phyloP scores from a whole-genome alignment of 2,329 filamentous ascomycete species.

The Zymoseptoria tritici region DNA sequence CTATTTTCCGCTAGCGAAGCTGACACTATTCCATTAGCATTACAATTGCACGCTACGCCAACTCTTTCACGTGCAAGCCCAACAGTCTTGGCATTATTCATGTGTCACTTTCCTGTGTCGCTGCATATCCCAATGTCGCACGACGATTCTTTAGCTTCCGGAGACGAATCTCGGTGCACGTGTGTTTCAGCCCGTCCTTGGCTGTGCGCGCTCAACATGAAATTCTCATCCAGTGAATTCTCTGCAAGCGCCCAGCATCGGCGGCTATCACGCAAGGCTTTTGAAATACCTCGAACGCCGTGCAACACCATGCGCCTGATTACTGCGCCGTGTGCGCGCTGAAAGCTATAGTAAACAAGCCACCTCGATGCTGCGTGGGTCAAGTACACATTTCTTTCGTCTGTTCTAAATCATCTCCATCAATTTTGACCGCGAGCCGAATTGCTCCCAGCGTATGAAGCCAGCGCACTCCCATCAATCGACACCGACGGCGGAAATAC shows the following conservation, averaged over 20 bases:
- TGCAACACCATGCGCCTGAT: not conserved
- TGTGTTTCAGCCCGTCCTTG: not conserved
- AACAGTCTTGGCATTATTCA: too few species aligned
- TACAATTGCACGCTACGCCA: too few species aligned
- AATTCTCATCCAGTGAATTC: not conserved
- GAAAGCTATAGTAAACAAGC: not conserved
- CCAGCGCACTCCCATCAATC: not conserved
- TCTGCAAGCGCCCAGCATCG: not conserved
- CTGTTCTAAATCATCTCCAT: not conserved
- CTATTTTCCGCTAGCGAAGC: not conserved
- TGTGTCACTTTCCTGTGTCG: not conserved
- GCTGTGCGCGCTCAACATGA: not conserved
- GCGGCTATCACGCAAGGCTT: not conserved
- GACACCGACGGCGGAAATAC: not conserved
- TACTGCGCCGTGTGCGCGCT: not conserved
- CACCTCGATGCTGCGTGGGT: not conserved
- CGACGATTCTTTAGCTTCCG: too few species aligned
- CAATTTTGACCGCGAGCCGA: not conserved
- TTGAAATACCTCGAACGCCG: not conserved
- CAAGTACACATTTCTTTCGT: not conserved
- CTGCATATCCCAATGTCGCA: not conserved
- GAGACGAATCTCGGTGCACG: too few species aligned
- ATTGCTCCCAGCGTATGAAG: not conserved
- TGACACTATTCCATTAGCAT: not conserved
- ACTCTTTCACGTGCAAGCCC: too few species aligned